These are phyloP conservation scores for Cordyceps javanica DNA, from an alignment of 2,329 filamentous ascomycete genomes.

Conservation along the genomic window DNA sequence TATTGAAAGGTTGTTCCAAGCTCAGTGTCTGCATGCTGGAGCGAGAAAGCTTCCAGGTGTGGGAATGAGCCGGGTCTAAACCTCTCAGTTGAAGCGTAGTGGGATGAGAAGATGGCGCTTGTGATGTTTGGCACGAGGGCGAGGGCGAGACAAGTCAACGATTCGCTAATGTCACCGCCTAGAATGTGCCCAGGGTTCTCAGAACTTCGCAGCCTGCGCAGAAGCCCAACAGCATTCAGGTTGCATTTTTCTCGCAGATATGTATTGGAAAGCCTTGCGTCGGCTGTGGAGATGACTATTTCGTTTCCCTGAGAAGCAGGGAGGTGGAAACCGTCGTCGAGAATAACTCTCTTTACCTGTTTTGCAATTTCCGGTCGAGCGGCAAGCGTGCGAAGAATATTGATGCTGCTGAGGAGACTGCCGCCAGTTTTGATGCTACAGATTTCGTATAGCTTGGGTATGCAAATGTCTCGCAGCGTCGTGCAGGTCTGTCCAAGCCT, in stretches of 20 bases:
- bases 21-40: background rate
- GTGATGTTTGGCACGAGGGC: slow-evolving; percentile 4
- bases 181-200: no score
- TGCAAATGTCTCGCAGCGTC: background rate
- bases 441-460: background rate
- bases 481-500: background rate
- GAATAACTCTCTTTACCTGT: background rate
- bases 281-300: background rate
- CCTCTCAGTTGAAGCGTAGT: background rate
- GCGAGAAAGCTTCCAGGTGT: background rate
- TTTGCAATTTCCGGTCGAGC: background rate
- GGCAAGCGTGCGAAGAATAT: background rate
- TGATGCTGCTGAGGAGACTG: background rate
- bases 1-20: background rate
- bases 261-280: background rate
- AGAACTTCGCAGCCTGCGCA: background rate
- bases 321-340: background rate
- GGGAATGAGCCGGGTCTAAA: background rate
- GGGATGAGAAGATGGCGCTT: background rate
- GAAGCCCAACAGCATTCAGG: background rate
- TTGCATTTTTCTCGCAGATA: background rate
- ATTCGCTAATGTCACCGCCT: background rate
- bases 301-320: background rate
- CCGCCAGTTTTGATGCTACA: background rate
- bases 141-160: background rate